Evolutionary conservation across 441 rosid species (phyloP), one percentile per base, ranked within the genome.

Genomic region (Gossypium laxum): DNA sequence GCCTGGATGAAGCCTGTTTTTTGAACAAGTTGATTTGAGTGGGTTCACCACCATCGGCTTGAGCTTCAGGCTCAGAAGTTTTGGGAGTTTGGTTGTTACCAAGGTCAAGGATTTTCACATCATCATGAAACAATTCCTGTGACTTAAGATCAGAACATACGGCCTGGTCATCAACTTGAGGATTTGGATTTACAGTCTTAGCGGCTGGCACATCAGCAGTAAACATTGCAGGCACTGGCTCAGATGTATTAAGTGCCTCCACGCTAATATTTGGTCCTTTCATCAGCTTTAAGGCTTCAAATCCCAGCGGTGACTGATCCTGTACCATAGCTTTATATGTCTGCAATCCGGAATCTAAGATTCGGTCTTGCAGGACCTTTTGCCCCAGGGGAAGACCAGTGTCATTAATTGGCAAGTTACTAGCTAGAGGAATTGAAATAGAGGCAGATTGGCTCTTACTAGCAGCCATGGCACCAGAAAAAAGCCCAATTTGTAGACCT

Each of bases 401-500:
- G 54, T 74, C 72, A 51, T 74, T 78, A 7, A 28, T 51, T 5
- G 63, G 75, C 74, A 84, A 73, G 58, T 72, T 78, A 70, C 58
- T 72, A 47, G 74, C 70, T 18, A 38, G 68, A 72, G 83, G 74
- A 55, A 47, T 70, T 43, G 62, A 65, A 26, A 70, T 41, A 51
- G 77, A 19, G 57, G 73, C 75, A 63, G 78, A 67, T 78, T 80
- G 85, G 72, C 66, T 81, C 58, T 70, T 80, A 64, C 47, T 61
- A 22, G 73, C 65, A 72, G 18, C 47, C 64, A 72, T 59, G 71
- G 32, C 65, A 5, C 67, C 17, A 14, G 82, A 64, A 73, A 62
- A 72, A 75, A 69, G 68, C 45, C 72, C 77, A 30, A 72, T 67
- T 24, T 71, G 63, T 58, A 43, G 45, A 43, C 76, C 73, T 69